Conservation (phyloP, 768 basidiomycete genomes). For the Rhizopogon salebrosus region DNA sequence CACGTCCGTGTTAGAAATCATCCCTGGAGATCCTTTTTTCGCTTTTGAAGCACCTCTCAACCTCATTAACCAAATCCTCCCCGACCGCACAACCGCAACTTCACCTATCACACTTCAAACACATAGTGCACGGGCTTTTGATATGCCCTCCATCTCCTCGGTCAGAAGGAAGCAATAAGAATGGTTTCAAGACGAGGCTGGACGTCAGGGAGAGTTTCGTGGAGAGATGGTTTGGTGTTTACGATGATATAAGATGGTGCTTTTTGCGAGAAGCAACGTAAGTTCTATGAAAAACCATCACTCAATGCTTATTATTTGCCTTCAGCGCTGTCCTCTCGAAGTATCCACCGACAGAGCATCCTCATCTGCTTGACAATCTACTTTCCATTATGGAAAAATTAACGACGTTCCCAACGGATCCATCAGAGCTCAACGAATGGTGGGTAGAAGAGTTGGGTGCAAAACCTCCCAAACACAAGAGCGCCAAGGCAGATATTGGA, state of each 20-base stretch:
- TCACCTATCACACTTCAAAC: conserved; percentile 63
- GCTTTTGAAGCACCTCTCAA: conserved; percentile 73
- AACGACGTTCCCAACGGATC: conserved; percentile 68
- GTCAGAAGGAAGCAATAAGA: conserved; percentile 11
- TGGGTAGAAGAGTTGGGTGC: conserved; percentile 68
- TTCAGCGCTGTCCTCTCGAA: conserved; percentile 21
- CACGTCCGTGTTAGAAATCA: conserved; percentile 43
- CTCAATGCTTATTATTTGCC: background rate
- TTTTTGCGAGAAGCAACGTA: conserved; percentile 79
- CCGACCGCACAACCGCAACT: conserved; percentile 53
- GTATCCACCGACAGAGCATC: conserved; percentile 26
- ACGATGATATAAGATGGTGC: conserved; percentile 87
- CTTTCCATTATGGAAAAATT: conserved; percentile 64
- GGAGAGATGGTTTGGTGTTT: conserved; percentile 66
- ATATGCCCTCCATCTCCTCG: conserved; percentile 51
- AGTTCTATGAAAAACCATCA: conserved; percentile 11
- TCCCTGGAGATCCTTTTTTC: conserved; percentile 74
- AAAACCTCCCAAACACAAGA: conserved; percentile 49
- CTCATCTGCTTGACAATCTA: conserved; percentile 43
- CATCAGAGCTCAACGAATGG: conserved; percentile 67
- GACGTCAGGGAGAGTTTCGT: conserved; percentile 64
- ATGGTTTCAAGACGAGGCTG: conserved; percentile 39
- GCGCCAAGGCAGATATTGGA: conserved; percentile 35
- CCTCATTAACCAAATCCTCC: conserved; percentile 43
- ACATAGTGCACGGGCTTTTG: conserved; percentile 55